Evolutionary conservation across 768 basidiomycete genomes (phyloP), one percentile per base, ranked within the genome.

Genomic region (Sporobolomyces phaffii): DNA sequence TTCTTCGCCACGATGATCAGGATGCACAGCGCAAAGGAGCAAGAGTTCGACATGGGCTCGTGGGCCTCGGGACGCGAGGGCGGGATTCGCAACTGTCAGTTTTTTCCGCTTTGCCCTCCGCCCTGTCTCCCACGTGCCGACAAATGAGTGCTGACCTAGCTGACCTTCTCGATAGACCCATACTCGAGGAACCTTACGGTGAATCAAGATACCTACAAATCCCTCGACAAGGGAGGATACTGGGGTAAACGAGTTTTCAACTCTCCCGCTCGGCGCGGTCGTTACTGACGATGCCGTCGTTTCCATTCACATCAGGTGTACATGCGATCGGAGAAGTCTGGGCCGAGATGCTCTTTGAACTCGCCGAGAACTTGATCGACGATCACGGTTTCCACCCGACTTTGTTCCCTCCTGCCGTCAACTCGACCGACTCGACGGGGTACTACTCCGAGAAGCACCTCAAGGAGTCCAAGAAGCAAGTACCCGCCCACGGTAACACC

Each of bases 401-500:
- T 2, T 82, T 96, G 48, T 91, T 88, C 85, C 93, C 91, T 31
- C 92, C 92, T 15, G 75, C 80, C 29, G 84, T 87, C 14, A 75
- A 82, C 28, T 38, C 40, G 48, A 54, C 57, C 56, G 73, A 59
- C 48, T 26, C 36, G 34, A 53, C 49, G 10, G 86, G 88, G 77
- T 94, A 93, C 78, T 96, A 92, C 81, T 80, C 48, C 5, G 56
- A 49, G 29, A 70, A 74, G 75, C 76, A 77, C 67, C 73, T 78
- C 13, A 69, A 78, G 1, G 81, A 81, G 31, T 58, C 56, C 28
- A 47, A 47, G 13, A 81, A 82, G 72, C 81, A 87, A 36, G 81
- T 97, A 15, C 93, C 94, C 61, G 89, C 86, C 79, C 87, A 94
- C 74, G 93, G 93, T 8, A 98, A 98, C 80, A 85, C 93, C 29